These are phyloP conservation scores for Xylariaceae sp. DNA, from an alignment of 2,329 filamentous ascomycete genomes.

Conservation along the genomic window DNA sequence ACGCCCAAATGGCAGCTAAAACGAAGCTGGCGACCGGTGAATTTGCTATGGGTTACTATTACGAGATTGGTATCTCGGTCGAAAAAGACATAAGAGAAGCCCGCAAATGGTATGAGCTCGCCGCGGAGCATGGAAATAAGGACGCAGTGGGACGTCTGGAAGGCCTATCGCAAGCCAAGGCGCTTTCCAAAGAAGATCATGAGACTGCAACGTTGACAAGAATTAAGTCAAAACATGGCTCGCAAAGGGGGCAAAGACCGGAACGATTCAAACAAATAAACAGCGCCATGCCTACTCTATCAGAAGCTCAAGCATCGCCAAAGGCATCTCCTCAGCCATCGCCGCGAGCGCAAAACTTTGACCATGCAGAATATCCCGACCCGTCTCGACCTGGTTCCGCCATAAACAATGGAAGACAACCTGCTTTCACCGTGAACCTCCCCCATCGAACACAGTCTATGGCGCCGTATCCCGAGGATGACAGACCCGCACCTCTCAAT, in stretches of 20 bases:
- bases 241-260: conserved; percentile 67
- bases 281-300: conserved; percentile 56
- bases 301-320: conserved; percentile 49
- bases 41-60: conserved; percentile 96
- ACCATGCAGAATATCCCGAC: conserved; percentile 54
- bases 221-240: conserved; percentile 83
- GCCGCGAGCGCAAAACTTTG: conserved; percentile 49
- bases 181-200: conserved; percentile 88
- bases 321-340: conserved; percentile 52
- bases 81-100: conserved; percentile 84
- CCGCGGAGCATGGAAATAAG: conserved; percentile 88
- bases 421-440: conserved; percentile 60
- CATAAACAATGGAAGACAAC: conserved; percentile 47
- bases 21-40: conserved; percentile 87
- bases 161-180: conserved; percentile 81
- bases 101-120: conserved; percentile 86
- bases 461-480: conserved; percentile 75
- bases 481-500: conserved; percentile 60
- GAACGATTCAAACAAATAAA: conserved; percentile 62
- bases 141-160: conserved; percentile 85
- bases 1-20: conserved; percentile 84
- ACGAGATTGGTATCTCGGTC: conserved; percentile 94
- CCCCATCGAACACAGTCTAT: conserved; percentile 60
- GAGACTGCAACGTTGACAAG: conserved; percentile 87
- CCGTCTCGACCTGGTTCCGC: conserved; percentile 51